These are phyloP conservation scores for Exophiala sp. DNA, from an alignment of 2,329 filamentous ascomycete species.

Conservation along the genomic window DNA sequence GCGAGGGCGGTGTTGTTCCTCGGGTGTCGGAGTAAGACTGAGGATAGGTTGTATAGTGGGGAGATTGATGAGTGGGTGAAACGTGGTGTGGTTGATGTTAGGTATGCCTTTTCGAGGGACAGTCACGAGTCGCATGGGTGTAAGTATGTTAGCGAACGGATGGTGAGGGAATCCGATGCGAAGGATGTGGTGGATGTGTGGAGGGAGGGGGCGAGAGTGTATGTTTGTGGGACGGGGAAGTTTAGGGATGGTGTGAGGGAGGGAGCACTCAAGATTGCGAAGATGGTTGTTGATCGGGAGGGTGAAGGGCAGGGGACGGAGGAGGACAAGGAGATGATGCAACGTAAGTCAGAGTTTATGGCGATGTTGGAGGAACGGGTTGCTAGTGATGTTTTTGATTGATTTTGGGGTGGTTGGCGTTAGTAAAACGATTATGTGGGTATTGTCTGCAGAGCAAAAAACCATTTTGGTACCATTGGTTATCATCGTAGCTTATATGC, in stretches of 20 bases:
- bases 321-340: conserved; percentile 38
- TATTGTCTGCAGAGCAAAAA: not conserved
- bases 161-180: conserved; percentile 42
- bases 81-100: conserved; percentile 59
- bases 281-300: conserved; percentile 28
- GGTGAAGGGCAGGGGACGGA: conserved; percentile 37
- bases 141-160: conserved; percentile 52
- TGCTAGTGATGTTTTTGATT: conserved; percentile 18
- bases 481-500: not conserved
- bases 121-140: conserved; percentile 47
- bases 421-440: no score
- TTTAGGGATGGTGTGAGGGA: conserved; percentile 50
- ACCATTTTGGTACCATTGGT: not conserved
- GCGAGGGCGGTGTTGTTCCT: conserved; percentile 64
- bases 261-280: conserved; percentile 35
- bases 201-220: conserved; percentile 53
- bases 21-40: conserved; percentile 55
- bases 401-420: not conserved
- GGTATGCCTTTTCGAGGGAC: conserved; percentile 57
- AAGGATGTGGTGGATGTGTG: conserved; percentile 46
- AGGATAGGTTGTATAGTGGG: conserved; percentile 61
- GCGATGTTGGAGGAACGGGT: conserved; percentile 5
- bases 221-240: conserved; percentile 61
- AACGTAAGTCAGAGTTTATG: conserved; percentile 4
- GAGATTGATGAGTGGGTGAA: conserved; percentile 51